These are phyloP conservation scores for Boletus insuetus DNA, from an alignment of 768 basidiomycete genomes.

Conservation along the genomic window DNA sequence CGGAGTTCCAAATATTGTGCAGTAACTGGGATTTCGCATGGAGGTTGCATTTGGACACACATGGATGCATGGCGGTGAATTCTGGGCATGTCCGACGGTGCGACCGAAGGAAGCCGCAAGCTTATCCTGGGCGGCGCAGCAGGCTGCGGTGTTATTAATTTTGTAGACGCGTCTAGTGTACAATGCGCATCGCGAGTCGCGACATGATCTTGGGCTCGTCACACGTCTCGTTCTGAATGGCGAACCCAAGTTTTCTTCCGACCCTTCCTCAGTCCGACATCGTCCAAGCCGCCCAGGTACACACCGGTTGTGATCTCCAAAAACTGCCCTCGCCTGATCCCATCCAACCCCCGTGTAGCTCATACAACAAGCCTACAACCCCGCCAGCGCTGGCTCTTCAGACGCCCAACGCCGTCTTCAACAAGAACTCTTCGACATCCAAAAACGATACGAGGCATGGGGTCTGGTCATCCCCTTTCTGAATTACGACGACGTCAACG, in stretches of 20 bases:
- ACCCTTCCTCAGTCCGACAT: constrained; percentile 50
- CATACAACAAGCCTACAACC: constrained; percentile 66
- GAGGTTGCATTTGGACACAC: no score
- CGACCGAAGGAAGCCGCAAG: no score
- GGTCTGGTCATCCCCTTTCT: constrained; percentile 78
- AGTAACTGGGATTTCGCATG: no score
- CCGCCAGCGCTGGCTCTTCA: constrained; percentile 46
- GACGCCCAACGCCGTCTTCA: constrained; percentile 64
- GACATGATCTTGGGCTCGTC: not conserved
- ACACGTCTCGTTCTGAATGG: constrained; percentile 24
- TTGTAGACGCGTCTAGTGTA: no score
- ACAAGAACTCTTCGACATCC: constrained; percentile 72
- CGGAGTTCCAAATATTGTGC: no score
- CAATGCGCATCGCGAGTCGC: no score
- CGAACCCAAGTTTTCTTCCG: constrained; percentile 45
- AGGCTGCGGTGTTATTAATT: no score
- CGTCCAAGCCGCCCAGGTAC: constrained; percentile 58
- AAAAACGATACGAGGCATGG: constrained; percentile 79
- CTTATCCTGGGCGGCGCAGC: no score
- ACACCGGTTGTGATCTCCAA: constrained; percentile 23
- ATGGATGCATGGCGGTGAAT: no score
- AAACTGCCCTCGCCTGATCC: constrained; percentile 5
- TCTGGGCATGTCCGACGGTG: no score
- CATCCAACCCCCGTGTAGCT: constrained; percentile 39
- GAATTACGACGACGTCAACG: constrained; percentile 68